A percentile compares a stretch with the other conserved stretches of the same genome.
Conservation (phyloP, 2,329 filamentous ascomycete species). For the Rhynchosporium agropyri region DNA sequence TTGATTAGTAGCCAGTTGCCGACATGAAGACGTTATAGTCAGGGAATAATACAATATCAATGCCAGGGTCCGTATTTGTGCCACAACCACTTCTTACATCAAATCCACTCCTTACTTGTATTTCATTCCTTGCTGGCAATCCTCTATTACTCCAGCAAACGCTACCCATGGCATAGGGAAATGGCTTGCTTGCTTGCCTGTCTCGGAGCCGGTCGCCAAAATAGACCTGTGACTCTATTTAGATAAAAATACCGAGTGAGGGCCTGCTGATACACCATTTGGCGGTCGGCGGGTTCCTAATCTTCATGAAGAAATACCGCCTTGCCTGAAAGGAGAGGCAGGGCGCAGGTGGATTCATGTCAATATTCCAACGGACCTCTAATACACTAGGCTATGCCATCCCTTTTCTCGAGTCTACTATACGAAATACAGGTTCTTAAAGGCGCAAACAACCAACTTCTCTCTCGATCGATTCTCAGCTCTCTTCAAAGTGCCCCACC, state of each 20-base stretch:
- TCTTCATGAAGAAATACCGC: neutral
- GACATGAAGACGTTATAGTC: neutral
- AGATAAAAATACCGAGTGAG: neutral
- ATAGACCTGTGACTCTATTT: neutral
- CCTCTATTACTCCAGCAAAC: neutral
- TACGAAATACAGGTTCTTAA: no score
- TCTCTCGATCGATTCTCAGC: neutral
- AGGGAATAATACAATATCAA: neutral
- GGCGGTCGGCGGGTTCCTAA: neutral
- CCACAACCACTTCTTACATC: neutral
- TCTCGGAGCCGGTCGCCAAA: conserved; percentile 4
- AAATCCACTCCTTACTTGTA: neutral
- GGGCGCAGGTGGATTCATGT: neutral
- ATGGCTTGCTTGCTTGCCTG: neutral
- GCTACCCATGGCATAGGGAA: neutral
- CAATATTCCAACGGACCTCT: no score
- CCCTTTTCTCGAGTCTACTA: neutral
- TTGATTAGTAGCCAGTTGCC: neutral
- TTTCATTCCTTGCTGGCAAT: conserved; percentile 9
- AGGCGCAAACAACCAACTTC: conserved; percentile 1
- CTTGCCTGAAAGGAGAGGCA: conserved; percentile 4
- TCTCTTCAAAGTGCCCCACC: neutral
- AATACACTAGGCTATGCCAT: neutral
- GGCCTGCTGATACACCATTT: neutral
- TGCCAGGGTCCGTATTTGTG: neutral